A percentile compares a stretch with the other conserved stretches of the same genome.
These are phyloP conservation scores for Botrytis hyacinthi DNA, from an alignment of 2,329 filamentous ascomycete species.

Conservation along the genomic window DNA sequence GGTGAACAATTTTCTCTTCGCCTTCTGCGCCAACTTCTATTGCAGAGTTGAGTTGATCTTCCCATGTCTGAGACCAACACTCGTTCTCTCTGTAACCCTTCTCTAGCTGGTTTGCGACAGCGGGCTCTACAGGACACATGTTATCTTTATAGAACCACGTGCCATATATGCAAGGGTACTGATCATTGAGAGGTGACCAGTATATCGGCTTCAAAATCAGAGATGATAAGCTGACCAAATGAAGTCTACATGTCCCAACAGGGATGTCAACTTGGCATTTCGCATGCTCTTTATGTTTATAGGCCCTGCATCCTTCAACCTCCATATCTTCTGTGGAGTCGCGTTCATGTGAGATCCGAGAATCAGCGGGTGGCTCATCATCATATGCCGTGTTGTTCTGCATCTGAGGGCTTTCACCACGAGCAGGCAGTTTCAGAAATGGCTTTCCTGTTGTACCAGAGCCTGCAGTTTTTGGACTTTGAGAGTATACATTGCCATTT, in stretches of 20 bases:
- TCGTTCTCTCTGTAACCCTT: conserved; percentile 83
- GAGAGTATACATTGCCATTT: not conserved
- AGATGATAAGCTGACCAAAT: conserved; percentile 79
- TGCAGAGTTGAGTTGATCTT: conserved; percentile 84
- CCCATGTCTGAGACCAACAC: conserved; percentile 90
- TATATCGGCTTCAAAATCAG: conserved; percentile 95
- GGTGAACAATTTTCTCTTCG: conserved; percentile 84
- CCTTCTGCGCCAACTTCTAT: conserved; percentile 85
- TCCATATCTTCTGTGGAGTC: conserved; percentile 28
- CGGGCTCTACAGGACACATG: conserved; percentile 83
- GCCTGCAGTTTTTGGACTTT: conserved; percentile 21
- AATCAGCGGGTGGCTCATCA: not conserved
- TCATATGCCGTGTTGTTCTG: not conserved
- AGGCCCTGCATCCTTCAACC: conserved; percentile 33
- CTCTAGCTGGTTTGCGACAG: conserved; percentile 88
- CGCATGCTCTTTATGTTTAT: conserved; percentile 30
- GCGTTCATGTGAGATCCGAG: conserved; percentile 21
- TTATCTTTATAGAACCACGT: conserved; percentile 98
- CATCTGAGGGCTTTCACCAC: conserved; percentile 19
- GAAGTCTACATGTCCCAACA: conserved; percentile 85
- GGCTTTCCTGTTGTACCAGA: conserved; percentile 48
- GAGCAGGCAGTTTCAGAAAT: conserved; percentile 45
- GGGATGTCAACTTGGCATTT: conserved; percentile 57
- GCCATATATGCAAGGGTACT: conserved; percentile 75
- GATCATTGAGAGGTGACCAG: conserved; percentile 91